Evolutionary conservation across 2,329 filamentous ascomycete species (phyloP).

Genomic region (Coniella vitis): DNA sequence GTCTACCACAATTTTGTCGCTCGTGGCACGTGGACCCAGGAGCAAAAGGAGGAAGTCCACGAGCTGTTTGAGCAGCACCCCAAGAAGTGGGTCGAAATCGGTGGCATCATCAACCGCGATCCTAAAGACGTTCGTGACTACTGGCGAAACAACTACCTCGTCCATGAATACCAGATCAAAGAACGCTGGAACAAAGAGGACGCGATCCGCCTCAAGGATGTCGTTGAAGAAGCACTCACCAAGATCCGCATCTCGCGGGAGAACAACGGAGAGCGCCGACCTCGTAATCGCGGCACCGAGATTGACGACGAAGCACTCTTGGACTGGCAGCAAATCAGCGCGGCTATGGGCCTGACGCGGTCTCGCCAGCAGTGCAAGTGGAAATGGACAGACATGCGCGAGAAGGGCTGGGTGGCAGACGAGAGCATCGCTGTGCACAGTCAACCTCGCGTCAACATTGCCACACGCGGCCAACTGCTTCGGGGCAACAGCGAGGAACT

Average conservation of each 20-base stretch:
- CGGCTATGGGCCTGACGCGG: conserved; percentile 53
- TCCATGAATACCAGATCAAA: conserved; percentile 43
- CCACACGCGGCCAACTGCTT: conserved; percentile 17
- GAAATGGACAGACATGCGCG: conserved; percentile 55
- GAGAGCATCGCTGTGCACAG: conserved; percentile 15
- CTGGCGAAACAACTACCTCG: conserved; percentile 61
- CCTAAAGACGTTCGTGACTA: conserved; percentile 62
- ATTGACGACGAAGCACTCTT: conserved; percentile 45
- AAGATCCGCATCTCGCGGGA: conserved; percentile 35
- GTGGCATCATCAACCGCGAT: conserved; percentile 54
- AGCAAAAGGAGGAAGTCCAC: conserved; percentile 50
- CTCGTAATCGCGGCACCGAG: conserved; percentile 22
- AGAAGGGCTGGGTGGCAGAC: conserved; percentile 20
- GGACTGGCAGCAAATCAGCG: conserved; percentile 59
- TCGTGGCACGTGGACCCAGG: conserved; percentile 50
- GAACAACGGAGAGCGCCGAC: conserved; percentile 20
- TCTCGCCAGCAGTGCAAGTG: conserved; percentile 60
- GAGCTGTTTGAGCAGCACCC: conserved; percentile 39
- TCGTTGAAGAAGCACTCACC: conserved; percentile 47
- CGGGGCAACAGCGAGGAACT: conserved; percentile 33
- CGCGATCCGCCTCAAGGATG: conserved; percentile 43
- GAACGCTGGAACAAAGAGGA: conserved; percentile 57
- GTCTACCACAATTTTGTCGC: conserved; percentile 60
- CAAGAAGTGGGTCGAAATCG: conserved; percentile 57
- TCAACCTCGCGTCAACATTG: conserved; percentile 13